These are phyloP conservation scores for Penicillium steckii DNA, from an alignment of 495 filamentous ascomycete genomes.

Conservation along the genomic window DNA sequence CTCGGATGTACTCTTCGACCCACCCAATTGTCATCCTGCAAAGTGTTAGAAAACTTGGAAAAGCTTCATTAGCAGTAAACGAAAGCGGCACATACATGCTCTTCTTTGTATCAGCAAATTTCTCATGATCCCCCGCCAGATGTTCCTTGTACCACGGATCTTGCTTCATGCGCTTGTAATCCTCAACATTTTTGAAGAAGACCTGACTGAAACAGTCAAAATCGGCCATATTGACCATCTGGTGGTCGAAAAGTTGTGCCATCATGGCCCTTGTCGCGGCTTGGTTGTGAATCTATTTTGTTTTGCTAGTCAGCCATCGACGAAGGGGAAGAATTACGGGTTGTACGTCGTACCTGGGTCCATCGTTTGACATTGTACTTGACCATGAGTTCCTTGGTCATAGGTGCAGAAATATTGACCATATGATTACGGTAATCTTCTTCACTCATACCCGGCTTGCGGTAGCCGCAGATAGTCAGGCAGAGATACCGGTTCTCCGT, in stretches of 20 bases:
- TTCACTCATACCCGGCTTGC: constrained; percentile 48
- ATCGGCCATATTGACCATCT: constrained; percentile 39
- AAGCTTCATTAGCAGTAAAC: background rate
- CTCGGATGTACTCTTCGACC: constrained; percentile 23
- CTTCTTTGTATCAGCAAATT: constrained; percentile 46
- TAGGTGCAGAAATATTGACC: constrained; percentile 40
- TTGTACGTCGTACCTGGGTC: constrained; percentile 14
- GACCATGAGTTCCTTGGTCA: constrained; percentile 43
- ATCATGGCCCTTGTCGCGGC: constrained; percentile 34
- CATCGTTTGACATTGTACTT: constrained; percentile 43
- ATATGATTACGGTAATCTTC: constrained; percentile 49
- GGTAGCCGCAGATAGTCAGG: constrained; percentile 50
- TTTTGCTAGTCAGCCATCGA: background rate
- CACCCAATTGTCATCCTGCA: constrained; percentile 36
- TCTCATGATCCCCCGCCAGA: constrained; percentile 41
- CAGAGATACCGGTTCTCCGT: too few relatives aligned
- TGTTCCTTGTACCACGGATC: constrained; percentile 40
- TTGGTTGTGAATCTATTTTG: constrained; percentile 36
- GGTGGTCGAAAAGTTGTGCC: constrained; percentile 36
- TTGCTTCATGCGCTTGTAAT: constrained; percentile 39
- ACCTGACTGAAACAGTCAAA: constrained; percentile 51
- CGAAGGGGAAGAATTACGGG: background rate
- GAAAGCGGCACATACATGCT: constrained; percentile 25
- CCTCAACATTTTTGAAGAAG: constrained; percentile 40
- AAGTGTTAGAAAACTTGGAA: background rate